phyloP scores from a whole-genome alignment of 306 rosid species.

The Medicago ruthenica region DNA sequence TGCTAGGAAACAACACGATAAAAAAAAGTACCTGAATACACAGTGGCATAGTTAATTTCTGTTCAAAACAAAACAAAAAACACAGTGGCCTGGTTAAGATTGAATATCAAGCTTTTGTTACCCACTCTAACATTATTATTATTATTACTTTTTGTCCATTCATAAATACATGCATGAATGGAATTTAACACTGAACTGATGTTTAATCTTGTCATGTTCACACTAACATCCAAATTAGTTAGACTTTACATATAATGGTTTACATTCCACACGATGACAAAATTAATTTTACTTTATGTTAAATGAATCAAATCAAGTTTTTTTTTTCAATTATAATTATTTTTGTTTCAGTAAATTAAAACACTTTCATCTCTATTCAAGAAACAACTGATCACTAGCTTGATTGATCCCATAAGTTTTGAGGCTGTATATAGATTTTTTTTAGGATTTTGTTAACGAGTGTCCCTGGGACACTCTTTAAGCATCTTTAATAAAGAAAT shows the following conservation, averaged over 20 bases:
- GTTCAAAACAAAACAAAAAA: neutral
- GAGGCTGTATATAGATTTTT: neutral
- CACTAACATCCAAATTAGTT: neutral
- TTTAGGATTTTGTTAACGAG: no score
- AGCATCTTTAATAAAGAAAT: no score
- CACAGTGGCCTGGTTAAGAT: constrained; percentile 6
- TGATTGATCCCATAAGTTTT: neutral
- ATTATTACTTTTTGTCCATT: constrained; percentile 30
- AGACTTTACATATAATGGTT: neutral
- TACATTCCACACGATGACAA: neutral
- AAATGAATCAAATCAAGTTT: constrained; percentile 1
- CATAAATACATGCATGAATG: neutral
- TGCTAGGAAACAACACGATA: neutral
- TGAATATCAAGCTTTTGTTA: constrained; percentile 26
- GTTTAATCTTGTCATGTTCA: constrained; percentile 29
- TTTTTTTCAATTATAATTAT: neutral
- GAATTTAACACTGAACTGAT: constrained; percentile 19
- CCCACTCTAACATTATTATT: constrained; percentile 8
- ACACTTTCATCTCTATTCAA: neutral
- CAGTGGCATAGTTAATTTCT: neutral
- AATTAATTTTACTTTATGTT: neutral
- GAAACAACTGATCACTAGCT: neutral
- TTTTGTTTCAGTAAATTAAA: no score
- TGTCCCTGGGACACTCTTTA: no score
- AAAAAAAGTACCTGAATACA: neutral